Conservation (phyloP, 768 basidiomycete genomes). For the Phlebiopsis gigantea region DNA sequence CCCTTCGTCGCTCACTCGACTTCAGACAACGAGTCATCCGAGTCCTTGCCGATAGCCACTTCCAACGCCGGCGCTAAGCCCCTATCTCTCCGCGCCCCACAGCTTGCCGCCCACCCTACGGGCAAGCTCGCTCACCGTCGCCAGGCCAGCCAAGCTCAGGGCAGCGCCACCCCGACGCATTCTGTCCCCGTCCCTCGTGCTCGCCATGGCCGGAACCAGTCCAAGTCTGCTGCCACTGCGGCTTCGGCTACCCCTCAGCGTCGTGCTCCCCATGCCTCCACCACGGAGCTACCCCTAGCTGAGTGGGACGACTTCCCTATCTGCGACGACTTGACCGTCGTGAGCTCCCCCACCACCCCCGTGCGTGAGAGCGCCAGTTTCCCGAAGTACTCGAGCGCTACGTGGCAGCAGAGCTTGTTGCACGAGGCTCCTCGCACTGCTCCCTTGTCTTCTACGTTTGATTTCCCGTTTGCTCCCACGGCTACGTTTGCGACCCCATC, state of each 20-base stretch:
- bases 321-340: constrained; percentile 65
- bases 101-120: constrained; percentile 41
- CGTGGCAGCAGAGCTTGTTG: constrained; percentile 29
- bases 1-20: constrained; percentile 46
- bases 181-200: constrained; percentile 47
- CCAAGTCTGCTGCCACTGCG: constrained; percentile 47
- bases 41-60: constrained; percentile 24
- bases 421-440: constrained; percentile 44
- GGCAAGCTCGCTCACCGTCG: constrained; percentile 60
- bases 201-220: constrained; percentile 25
- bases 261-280: constrained; percentile 28
- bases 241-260: constrained; percentile 29
- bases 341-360: constrained; percentile 51
- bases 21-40: constrained; percentile 29
- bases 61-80: constrained; percentile 21
- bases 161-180: constrained; percentile 37
- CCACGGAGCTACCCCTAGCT: constrained; percentile 20
- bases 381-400: constrained; percentile 11
- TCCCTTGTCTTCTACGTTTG: constrained; percentile 34
- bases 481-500: constrained; percentile 31
- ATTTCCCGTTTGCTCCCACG: constrained; percentile 36
- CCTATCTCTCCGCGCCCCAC: constrained; percentile 22
- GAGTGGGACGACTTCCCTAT: constrained; percentile 48
- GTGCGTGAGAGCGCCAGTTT: constrained; percentile 33
- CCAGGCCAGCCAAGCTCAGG: constrained; percentile 27